Percentiles rank a stretch among this genome's conserved stretches.
phyloP scores from a whole-genome alignment of 176 grass and related monocot species.

The Rhynchospora tenuis region DNA sequence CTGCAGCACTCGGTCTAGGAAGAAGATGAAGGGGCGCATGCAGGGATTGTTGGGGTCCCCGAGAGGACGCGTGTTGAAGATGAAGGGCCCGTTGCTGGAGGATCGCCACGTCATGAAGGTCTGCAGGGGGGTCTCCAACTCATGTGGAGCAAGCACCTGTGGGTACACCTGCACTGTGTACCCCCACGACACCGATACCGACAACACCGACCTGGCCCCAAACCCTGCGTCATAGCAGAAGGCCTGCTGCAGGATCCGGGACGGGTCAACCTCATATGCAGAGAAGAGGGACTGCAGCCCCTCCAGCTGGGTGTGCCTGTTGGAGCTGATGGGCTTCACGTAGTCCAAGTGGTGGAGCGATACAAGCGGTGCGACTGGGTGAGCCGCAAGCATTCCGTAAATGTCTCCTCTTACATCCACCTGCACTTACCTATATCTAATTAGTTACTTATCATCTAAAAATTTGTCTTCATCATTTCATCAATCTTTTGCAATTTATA shows the following conservation, averaged over 20 bases:
- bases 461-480: slow-evolving; percentile 9
- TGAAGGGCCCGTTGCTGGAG: slow-evolving; percentile 18
- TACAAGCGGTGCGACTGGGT: slow-evolving; percentile 35
- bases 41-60: slow-evolving; percentile 5
- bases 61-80: slow-evolving; percentile 31
- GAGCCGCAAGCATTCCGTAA: slow-evolving; percentile 31
- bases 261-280: slow-evolving; percentile 19
- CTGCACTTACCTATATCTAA: background rate
- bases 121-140: slow-evolving; percentile 29
- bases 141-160: slow-evolving; percentile 1
- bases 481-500: slow-evolving; percentile 61
- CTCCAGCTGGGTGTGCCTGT: slow-evolving; percentile 4
- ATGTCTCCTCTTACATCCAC: slow-evolving; percentile 33
- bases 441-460: background rate
- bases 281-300: slow-evolving; percentile 24
- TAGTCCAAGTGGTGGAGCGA: slow-evolving; percentile 42
- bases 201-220: background rate
- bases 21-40: slow-evolving; percentile 20
- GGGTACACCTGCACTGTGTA: slow-evolving; percentile 27
- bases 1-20: background rate
- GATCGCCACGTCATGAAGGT: slow-evolving; percentile 37
- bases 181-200: slow-evolving; percentile 35
- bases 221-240: slow-evolving; percentile 24
- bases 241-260: slow-evolving; percentile 29
- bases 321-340: slow-evolving; percentile 26